Percentiles rank a stretch among this genome's conserved stretches.
These are phyloP conservation scores for Aspergillus sp. DNA, from an alignment of 2,329 filamentous ascomycete genomes.

Conservation along the genomic window DNA sequence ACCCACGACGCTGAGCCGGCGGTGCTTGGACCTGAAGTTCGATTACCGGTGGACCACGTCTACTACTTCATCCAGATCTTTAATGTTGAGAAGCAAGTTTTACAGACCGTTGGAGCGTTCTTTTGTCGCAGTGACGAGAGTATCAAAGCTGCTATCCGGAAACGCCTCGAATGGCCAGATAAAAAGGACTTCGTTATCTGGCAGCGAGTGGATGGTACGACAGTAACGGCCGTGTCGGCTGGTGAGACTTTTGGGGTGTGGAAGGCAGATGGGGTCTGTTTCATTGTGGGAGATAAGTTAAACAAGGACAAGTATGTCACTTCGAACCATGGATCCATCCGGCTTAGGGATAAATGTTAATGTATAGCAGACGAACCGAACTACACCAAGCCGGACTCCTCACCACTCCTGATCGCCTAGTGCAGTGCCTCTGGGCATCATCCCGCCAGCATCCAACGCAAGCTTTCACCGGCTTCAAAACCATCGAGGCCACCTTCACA, in stretches of 20 bases:
- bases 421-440: slow-evolving; percentile 39
- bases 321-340: neutral
- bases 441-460: slow-evolving; percentile 39
- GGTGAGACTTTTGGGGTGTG: slow-evolving; percentile 28
- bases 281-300: slow-evolving; percentile 36
- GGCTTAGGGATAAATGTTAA: slow-evolving; percentile 1
- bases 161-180: slow-evolving; percentile 28
- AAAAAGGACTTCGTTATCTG: slow-evolving; percentile 37
- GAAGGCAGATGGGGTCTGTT: slow-evolving; percentile 31
- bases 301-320: slow-evolving; percentile 29
- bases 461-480: slow-evolving; percentile 41
- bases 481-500: slow-evolving; percentile 46
- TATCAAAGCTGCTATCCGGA: slow-evolving; percentile 35
- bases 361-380: slow-evolving; percentile 20
- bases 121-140: slow-evolving; percentile 33
- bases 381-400: slow-evolving; percentile 29
- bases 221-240: slow-evolving; percentile 26
- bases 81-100: slow-evolving; percentile 41
- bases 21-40: slow-evolving; percentile 11
- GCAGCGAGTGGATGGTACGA: slow-evolving; percentile 34
- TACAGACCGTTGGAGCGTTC: slow-evolving; percentile 35
- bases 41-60: slow-evolving; percentile 27
- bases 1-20: neutral
- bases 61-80: slow-evolving; percentile 47
- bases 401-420: slow-evolving; percentile 30